A percentile compares a stretch with the other conserved stretches of the same genome.
Conservation (phyloP, 2,329 filamentous ascomycete species). For the Fonsecaea erecta region DNA sequence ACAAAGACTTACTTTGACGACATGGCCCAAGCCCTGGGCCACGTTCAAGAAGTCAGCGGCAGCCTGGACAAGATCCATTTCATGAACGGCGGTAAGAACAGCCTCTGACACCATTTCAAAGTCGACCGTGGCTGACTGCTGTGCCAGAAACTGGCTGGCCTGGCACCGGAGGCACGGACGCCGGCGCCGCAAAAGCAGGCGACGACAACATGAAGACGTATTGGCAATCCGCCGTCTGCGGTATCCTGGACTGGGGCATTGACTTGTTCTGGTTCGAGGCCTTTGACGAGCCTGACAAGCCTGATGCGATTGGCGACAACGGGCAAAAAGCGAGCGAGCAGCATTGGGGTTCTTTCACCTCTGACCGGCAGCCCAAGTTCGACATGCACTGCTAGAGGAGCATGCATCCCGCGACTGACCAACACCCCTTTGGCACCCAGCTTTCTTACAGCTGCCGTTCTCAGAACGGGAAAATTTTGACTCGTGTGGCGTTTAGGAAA, state of each 20-base stretch:
- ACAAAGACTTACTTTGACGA: slow-evolving; percentile 69
- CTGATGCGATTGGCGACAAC: slow-evolving; percentile 65
- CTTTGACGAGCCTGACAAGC: slow-evolving; percentile 73
- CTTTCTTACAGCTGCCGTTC: no score
- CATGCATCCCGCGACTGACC: not conserved
- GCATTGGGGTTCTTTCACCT: slow-evolving; percentile 71
- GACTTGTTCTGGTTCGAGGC: slow-evolving; percentile 77
- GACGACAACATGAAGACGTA: slow-evolving; percentile 63
- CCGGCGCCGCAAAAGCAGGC: slow-evolving; percentile 64
- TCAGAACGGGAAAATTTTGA: no score
- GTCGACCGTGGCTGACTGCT: not conserved
- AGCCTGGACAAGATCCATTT: slow-evolving; percentile 62
- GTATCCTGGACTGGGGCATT: slow-evolving; percentile 66
- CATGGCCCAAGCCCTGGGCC: slow-evolving; percentile 65
- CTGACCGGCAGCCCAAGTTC: slow-evolving; percentile 54
- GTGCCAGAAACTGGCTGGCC: slow-evolving; percentile 35
- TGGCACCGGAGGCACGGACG: slow-evolving; percentile 61
- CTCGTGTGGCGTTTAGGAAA: not conserved
- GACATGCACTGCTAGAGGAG: slow-evolving; percentile 31
- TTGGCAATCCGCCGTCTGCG: slow-evolving; percentile 67
- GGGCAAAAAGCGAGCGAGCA: slow-evolving; percentile 67
- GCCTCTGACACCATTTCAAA: not conserved
- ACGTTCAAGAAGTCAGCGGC: slow-evolving; percentile 65
- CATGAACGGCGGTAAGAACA: slow-evolving; percentile 68
- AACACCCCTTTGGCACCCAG: not conserved